Evolutionary conservation across 2,329 filamentous ascomycete genomes (phyloP).

Genomic region (Endoconidiophora laricicola): DNA sequence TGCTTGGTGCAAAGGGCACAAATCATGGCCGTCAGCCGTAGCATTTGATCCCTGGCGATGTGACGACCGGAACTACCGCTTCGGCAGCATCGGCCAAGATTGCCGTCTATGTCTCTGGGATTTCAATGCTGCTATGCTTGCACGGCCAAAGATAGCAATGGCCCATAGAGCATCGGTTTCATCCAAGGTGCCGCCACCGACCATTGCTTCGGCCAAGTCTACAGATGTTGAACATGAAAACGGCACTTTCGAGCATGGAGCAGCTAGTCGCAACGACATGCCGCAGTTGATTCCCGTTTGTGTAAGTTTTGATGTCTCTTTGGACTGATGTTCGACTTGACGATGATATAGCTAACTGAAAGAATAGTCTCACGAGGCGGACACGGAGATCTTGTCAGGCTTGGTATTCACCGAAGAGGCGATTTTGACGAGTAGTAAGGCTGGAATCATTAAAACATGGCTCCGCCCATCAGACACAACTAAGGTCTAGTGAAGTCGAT

Average conservation of each 20-base stretch:
- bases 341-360: constrained; percentile 32
- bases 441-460: constrained; percentile 65
- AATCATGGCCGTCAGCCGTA: constrained; percentile 86
- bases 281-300: constrained; percentile 12
- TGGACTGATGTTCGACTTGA: background rate
- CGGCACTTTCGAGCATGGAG: constrained; percentile 11
- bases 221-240: constrained; percentile 10
- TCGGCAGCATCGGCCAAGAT: constrained; percentile 91
- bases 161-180: constrained; percentile 39
- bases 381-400: constrained; percentile 5
- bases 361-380: constrained; percentile 28
- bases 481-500: background rate
- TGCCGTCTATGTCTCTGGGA: constrained; percentile 86
- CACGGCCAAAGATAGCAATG: constrained; percentile 66
- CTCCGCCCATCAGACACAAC: constrained; percentile 34
- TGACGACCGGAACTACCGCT: constrained; percentile 86
- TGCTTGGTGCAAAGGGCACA: constrained; percentile 84
- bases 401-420: constrained; percentile 67
- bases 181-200: constrained; percentile 19
- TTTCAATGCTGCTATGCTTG: constrained; percentile 92
- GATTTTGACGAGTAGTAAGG: constrained; percentile 83
- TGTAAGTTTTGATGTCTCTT: constrained; percentile 16
- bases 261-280: constrained; percentile 3
- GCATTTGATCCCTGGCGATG: constrained; percentile 96
- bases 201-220: constrained; percentile 22